These are phyloP conservation scores for Alternaria burnsii DNA, from an alignment of 2,329 filamentous ascomycete genomes.

Conservation along the genomic window DNA sequence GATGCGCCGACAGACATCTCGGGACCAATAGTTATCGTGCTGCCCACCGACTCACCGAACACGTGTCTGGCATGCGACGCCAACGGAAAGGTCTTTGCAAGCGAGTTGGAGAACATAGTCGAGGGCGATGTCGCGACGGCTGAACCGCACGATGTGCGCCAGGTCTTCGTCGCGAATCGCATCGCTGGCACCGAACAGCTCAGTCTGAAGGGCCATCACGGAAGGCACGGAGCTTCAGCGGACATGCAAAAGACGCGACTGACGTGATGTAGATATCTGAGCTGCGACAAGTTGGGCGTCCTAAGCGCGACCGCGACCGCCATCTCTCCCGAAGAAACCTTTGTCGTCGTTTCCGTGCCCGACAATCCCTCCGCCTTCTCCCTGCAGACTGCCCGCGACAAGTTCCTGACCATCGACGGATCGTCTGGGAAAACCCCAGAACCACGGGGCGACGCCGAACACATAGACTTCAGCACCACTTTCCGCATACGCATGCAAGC, in stretches of 20 bases:
- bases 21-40: slow-evolving; percentile 82
- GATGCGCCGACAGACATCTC: slow-evolving; percentile 76
- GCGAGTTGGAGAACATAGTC: slow-evolving; percentile 84
- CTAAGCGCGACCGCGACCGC: slow-evolving; percentile 81
- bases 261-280: slow-evolving; percentile 70
- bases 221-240: slow-evolving; percentile 63
- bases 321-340: slow-evolving; percentile 84
- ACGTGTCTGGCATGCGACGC: slow-evolving; percentile 82
- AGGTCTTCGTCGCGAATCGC: slow-evolving; percentile 91
- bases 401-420: slow-evolving; percentile 68
- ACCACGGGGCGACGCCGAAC: slow-evolving; percentile 77
- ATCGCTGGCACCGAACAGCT: slow-evolving; percentile 83
- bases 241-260: not conserved
- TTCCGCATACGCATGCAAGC: slow-evolving; percentile 92
- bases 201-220: slow-evolving; percentile 90
- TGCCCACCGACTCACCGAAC: slow-evolving; percentile 76
- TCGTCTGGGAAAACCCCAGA: slow-evolving; percentile 60
- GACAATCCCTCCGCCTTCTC: slow-evolving; percentile 76
- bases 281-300: slow-evolving; percentile 83
- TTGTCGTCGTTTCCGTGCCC: slow-evolving; percentile 68
- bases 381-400: slow-evolving; percentile 76
- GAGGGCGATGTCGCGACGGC: slow-evolving; percentile 83
- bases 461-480: slow-evolving; percentile 73
- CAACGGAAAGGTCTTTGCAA: slow-evolving; percentile 84
- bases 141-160: slow-evolving; percentile 93